phyloP scores from a whole-genome alignment of 176 grass and related monocot species.

The Musa itinerans region DNA sequence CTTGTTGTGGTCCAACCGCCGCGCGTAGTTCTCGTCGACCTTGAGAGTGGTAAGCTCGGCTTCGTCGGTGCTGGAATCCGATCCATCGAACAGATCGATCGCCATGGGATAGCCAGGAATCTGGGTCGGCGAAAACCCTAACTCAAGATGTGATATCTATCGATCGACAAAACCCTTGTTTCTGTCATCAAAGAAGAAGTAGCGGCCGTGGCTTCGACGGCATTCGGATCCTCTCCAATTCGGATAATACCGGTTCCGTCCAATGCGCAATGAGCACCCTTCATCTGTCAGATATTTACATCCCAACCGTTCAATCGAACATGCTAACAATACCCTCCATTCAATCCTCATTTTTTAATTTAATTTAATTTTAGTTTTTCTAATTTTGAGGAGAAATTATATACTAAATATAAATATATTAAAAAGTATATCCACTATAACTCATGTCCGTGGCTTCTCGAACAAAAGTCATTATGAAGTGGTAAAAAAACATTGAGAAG shows the following conservation, averaged over 20 bases:
- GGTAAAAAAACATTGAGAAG: too few relatives aligned
- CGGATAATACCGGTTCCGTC: not conserved
- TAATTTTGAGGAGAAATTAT: too few relatives aligned
- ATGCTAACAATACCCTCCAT: too few relatives aligned
- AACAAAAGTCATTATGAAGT: too few relatives aligned
- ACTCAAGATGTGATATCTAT: not conserved
- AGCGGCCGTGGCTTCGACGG: too few relatives aligned
- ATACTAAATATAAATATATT: too few relatives aligned
- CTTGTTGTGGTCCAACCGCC: conserved; percentile 81
- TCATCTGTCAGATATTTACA: not conserved
- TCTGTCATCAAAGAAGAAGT: not conserved
- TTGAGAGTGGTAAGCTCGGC: conserved; percentile 47
- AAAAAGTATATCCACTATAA: too few relatives aligned
- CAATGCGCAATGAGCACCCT: not conserved
- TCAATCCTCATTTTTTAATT: too few relatives aligned
- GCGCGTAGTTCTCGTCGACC: conserved; percentile 61
- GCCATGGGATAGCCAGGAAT: conserved; percentile 12
- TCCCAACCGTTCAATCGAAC: not conserved
- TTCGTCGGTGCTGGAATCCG: conserved; percentile 30
- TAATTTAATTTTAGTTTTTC: too few relatives aligned
- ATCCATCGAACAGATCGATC: conserved; percentile 32
- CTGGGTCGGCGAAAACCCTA: conserved; percentile 9
- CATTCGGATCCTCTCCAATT: not conserved
- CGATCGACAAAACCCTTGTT: not conserved
- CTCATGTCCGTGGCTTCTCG: too few relatives aligned